Evolutionary conservation across 2,329 filamentous ascomycete species (phyloP), one percentile per base, ranked within the genome.

Genomic region (Chaetomium strumarium): DNA sequence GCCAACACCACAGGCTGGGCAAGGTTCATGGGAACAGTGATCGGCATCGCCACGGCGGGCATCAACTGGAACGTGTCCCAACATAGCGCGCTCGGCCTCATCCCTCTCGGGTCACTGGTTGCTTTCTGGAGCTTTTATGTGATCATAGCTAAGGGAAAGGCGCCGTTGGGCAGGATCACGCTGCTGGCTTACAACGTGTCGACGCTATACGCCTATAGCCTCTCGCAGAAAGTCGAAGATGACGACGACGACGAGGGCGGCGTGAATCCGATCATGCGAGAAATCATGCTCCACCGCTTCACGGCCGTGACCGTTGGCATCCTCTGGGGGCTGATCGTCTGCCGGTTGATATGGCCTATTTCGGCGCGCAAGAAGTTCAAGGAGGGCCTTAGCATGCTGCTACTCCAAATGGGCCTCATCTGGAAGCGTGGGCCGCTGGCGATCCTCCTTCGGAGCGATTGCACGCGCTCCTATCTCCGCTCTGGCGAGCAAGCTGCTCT

Each of bases 121-220:
- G 84, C 88, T 9, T 76, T 91, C 31, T 85, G 84, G 65, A 93
- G 89, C 61, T 95, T 95, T 64, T 95, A 92, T 68, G 84, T 96
- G 63, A 96, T 95, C 59, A 74, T 97, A 49, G 88, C 85, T 29
- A 79, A 84, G 64, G 85, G 86, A 41, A 92, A 92, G 67, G 91
- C 88, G 0, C 90, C 92, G 0, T 86, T 97, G 70, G 92, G 91
- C 39, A 85, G 93, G 47, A 97, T 96, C 66, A 93, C 95, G 57
- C 81, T 97, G 65, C 79, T 99, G 42, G 95, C 92, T 1, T 99
- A 97, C 75, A 99, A 99, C 65, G 84, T 99, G 40, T 92, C 89
- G 16, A 90, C 90, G 8, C 78, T 99, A 2, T 99, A 99, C 67
- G 90, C 91, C 10, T 99, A 97, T 70, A 93, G 88, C 49, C 77